Conservation (phyloP, 2,329 filamentous ascomycete species). For the Diaporthe batatas region DNA sequence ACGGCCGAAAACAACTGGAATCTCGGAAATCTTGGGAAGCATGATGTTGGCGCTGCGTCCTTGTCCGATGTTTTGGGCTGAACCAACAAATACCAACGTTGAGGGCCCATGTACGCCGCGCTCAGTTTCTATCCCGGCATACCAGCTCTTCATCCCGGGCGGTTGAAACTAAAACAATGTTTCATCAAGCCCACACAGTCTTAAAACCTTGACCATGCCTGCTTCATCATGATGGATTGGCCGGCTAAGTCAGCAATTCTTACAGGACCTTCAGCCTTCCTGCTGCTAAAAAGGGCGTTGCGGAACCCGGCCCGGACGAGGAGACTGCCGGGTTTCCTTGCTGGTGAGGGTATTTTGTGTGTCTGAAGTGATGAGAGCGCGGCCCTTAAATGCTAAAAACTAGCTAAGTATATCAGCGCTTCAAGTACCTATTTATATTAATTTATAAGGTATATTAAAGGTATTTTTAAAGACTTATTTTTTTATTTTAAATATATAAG, state of each 20-base stretch:
- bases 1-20: conserved; percentile 49
- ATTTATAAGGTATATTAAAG: not conserved
- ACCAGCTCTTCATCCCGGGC: not conserved
- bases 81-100: not conserved
- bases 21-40: conserved; percentile 47
- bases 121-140: not conserved
- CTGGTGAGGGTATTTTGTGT: too few species aligned
- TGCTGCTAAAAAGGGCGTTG: too few species aligned
- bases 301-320: not conserved
- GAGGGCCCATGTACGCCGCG: too few species aligned
- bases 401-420: not conserved
- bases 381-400: too few species aligned
- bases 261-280: too few species aligned
- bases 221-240: not conserved
- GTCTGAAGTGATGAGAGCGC: too few species aligned
- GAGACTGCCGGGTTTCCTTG: too few species aligned
- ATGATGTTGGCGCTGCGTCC: conserved; percentile 43
- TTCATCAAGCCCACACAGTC: not conserved
- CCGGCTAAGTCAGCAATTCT: not conserved
- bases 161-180: not conserved
- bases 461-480: not conserved
- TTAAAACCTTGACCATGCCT: not conserved
- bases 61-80: conserved; percentile 33
- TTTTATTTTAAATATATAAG: not conserved
- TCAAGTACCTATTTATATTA: not conserved